A percentile compares a stretch with the other conserved stretches of the same genome.
These are phyloP conservation scores for Schrenkiella parvula DNA, from an alignment of 345 rosid species.

Conservation along the genomic window DNA sequence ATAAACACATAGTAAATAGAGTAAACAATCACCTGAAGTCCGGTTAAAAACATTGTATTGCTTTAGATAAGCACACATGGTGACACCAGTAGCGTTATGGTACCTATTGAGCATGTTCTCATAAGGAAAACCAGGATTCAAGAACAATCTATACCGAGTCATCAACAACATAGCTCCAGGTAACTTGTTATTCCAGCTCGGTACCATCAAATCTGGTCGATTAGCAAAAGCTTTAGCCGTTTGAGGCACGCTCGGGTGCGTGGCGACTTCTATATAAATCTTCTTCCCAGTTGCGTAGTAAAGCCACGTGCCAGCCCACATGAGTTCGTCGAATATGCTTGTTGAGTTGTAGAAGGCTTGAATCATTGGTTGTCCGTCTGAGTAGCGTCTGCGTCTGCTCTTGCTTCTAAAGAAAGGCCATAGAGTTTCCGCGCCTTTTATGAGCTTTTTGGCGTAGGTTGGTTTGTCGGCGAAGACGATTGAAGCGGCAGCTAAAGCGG, in stretches of 20 bases:
- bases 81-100: slow-evolving; percentile 59
- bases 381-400: slow-evolving; percentile 42
- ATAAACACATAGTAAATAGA: neutral
- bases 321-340: slow-evolving; percentile 71
- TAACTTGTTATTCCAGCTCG: slow-evolving; percentile 79
- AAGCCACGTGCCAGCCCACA: slow-evolving; percentile 87
- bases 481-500: slow-evolving; percentile 75
- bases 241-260: slow-evolving; percentile 47
- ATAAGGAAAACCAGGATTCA: slow-evolving; percentile 76
- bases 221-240: slow-evolving; percentile 52
- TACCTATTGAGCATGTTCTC: slow-evolving; percentile 78
- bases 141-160: slow-evolving; percentile 65
- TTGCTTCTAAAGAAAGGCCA: slow-evolving; percentile 56
- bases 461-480: slow-evolving; percentile 58
- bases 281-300: slow-evolving; percentile 82
- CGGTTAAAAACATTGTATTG: slow-evolving; percentile 60
- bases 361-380: slow-evolving; percentile 38
- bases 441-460: slow-evolving; percentile 51
- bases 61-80: slow-evolving; percentile 75
- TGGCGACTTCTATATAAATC: slow-evolving; percentile 53
- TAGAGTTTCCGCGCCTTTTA: slow-evolving; percentile 55
- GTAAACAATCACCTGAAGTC: slow-evolving; percentile 50
- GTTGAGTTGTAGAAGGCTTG: slow-evolving; percentile 67
- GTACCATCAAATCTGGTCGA: slow-evolving; percentile 37
- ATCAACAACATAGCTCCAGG: slow-evolving; percentile 89